Conservation (phyloP, 495 filamentous ascomycete genomes). For the Aspergillus saccharolyticus region DNA sequence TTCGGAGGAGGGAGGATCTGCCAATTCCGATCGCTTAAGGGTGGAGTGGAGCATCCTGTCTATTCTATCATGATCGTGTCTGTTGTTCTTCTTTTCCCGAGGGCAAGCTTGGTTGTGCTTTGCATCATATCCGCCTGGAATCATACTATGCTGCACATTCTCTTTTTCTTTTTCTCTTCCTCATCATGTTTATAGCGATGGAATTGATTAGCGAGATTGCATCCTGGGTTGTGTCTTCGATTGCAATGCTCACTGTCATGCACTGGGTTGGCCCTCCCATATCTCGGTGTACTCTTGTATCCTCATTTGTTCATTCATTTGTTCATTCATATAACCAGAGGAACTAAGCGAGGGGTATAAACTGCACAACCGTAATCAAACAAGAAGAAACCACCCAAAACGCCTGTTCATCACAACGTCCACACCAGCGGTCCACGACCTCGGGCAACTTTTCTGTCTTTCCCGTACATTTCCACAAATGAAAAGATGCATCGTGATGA, state of each 20-base stretch:
- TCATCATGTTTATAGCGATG: too few relatives aligned
- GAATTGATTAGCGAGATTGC: too few relatives aligned
- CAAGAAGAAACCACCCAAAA: background rate
- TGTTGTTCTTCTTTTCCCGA: too few relatives aligned
- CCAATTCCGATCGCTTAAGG: background rate
- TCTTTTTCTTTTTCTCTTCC: too few relatives aligned
- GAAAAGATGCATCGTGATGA: background rate
- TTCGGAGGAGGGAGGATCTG: constrained; percentile 2
- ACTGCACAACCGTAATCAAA: background rate
- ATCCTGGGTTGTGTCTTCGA: too few relatives aligned
- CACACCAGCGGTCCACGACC: background rate
- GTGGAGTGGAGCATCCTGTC: background rate
- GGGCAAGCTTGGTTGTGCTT: too few relatives aligned
- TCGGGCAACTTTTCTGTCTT: background rate
- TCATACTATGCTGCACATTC: too few relatives aligned
- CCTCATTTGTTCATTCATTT: background rate
- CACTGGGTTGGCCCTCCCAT: too few relatives aligned
- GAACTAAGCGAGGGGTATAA: background rate
- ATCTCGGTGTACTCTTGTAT: too few relatives aligned
- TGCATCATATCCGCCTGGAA: too few relatives aligned
- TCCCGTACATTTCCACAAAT: background rate
- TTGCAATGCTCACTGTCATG: too few relatives aligned
- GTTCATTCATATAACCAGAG: background rate
- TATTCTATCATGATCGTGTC: background rate
- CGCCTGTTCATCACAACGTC: background rate